Percentiles rank a stretch among this genome's conserved stretches.
Evolutionary conservation across 164 flowering plant species (phyloP).

Genomic region (Sextonia rubra): DNA sequence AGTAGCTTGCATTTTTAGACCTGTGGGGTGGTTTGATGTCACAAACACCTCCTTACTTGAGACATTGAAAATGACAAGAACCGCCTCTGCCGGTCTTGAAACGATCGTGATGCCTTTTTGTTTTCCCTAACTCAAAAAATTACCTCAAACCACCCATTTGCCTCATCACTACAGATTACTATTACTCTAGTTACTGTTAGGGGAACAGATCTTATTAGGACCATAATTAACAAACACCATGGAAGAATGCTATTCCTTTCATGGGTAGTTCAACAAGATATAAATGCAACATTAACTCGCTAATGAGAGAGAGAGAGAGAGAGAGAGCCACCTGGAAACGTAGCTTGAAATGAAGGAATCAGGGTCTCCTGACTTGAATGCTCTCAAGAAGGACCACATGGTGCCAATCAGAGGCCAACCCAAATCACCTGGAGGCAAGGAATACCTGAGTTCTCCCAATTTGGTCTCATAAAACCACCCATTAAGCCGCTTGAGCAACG

Average conservation of each 20-base stretch:
- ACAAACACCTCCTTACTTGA: neutral
- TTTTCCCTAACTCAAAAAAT: neutral
- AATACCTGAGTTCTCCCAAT: conserved; percentile 41
- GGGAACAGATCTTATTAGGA: neutral
- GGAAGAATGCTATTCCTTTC: neutral
- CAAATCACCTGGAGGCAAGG: conserved; percentile 82
- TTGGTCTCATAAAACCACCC: conserved; percentile 43
- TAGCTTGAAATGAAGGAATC: conserved; percentile 65
- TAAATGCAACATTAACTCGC: neutral
- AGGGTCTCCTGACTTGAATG: conserved; percentile 79
- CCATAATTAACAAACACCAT: neutral
- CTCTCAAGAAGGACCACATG: conserved; percentile 73
- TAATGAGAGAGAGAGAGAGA: neutral
- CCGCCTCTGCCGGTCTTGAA: neutral
- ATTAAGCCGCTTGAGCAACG: conserved; percentile 38
- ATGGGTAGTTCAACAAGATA: neutral
- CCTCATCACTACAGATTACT: neutral
- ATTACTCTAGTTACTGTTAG: neutral
- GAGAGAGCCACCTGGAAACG: conserved; percentile 42
- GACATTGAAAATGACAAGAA: conserved; percentile 6
- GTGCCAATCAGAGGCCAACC: conserved; percentile 88
- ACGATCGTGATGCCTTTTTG: neutral
- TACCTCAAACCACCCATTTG: neutral
- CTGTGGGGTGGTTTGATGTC: neutral
- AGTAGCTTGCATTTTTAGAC: neutral